Percentiles rank a stretch among this genome's conserved stretches.
Conservation (phyloP, 768 basidiomycete species). For the Trametes cubensis region DNA sequence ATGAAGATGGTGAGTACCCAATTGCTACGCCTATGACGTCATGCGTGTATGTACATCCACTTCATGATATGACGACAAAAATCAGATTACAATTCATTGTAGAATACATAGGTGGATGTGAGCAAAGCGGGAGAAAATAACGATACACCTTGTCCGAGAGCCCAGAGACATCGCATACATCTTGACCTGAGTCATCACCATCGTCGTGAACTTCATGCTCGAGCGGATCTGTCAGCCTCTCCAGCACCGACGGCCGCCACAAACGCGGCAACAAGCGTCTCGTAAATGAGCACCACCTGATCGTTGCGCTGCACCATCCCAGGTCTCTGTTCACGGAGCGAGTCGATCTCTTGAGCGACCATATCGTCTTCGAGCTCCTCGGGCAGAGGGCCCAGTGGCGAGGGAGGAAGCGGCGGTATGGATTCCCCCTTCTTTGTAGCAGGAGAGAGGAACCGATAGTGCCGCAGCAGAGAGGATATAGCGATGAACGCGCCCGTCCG, state of each 20-base stretch:
- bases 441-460: conserved; percentile 45
- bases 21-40: too few relatives aligned
- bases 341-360: conserved; percentile 74
- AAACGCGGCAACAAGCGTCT: conserved; percentile 41
- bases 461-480: conserved; percentile 74
- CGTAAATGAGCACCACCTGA: conserved; percentile 68
- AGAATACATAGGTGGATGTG: too few relatives aligned
- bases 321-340: conserved; percentile 76
- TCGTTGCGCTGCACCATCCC: conserved; percentile 79
- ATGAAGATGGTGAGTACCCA: too few relatives aligned
- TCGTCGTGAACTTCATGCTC: too few relatives aligned
- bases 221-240: background rate
- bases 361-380: conserved; percentile 52
- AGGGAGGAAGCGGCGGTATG: conserved; percentile 43
- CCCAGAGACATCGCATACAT: too few relatives aligned
- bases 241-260: background rate
- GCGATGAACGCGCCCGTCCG: conserved; percentile 88
- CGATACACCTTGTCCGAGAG: too few relatives aligned
- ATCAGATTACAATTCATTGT: too few relatives aligned
- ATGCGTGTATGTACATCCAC: too few relatives aligned
- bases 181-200: too few relatives aligned
- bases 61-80: too few relatives aligned
- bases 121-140: too few relatives aligned
- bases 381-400: conserved; percentile 63
- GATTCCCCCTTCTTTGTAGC: conserved; percentile 35